Conservation (phyloP, 805 yeast species). For the Ogataea paraovalis region DNA sequence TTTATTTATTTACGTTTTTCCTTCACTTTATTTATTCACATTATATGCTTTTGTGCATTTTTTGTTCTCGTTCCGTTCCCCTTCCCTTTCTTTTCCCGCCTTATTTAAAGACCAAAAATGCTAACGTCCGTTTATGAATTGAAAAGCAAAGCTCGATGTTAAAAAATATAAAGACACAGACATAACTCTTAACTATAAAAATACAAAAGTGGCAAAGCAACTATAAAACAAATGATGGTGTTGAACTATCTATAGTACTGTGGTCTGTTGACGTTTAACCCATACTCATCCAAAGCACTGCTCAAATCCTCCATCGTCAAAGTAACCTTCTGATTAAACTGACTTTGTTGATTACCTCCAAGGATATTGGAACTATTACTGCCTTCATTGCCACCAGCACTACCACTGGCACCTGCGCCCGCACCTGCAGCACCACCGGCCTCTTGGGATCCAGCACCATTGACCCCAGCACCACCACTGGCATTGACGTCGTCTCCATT, state of each 20-base stretch:
- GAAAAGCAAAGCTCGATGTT: not conserved
- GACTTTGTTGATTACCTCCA: conserved; percentile 15
- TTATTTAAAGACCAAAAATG: no score
- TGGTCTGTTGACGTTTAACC: conserved; percentile 78
- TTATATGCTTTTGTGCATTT: not conserved
- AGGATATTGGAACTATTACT: not conserved
- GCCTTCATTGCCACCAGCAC: not conserved
- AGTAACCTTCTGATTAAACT: conserved; percentile 55
- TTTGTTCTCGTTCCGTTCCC: not conserved
- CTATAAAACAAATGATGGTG: not conserved
- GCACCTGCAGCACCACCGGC: conserved; percentile 3
- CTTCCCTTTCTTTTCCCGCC: not conserved
- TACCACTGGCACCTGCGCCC: conserved; percentile 2
- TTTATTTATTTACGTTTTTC: no score
- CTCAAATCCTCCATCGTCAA: conserved; percentile 91
- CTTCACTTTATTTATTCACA: no score
- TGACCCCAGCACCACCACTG: conserved; percentile 24
- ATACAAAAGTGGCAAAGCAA: conserved; percentile 4
- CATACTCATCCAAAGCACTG: conserved; percentile 86
- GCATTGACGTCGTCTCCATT: conserved; percentile 4
- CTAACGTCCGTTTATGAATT: conserved; percentile 10
- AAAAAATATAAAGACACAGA: not conserved
- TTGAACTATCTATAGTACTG: conserved; percentile 75
- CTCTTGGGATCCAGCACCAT: conserved; percentile 2
- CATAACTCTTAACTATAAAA: not conserved